Evolutionary conservation across 2,329 filamentous ascomycete species (phyloP).

Genomic region (Claviceps capensis): DNA sequence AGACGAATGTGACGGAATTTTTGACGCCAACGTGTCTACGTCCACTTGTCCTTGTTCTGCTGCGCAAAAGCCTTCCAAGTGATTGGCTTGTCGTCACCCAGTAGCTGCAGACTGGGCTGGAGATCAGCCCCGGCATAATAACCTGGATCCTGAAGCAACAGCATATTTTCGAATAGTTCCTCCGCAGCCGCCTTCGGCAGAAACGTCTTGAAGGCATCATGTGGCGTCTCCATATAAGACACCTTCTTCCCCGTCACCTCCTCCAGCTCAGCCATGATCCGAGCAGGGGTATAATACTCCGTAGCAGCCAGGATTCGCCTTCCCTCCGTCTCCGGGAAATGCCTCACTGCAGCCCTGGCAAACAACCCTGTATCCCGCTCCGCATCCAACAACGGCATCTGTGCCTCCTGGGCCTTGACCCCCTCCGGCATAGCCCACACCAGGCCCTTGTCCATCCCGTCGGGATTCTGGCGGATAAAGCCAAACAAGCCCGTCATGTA

Average conservation of each 20-base stretch:
- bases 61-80: conserved; percentile 25
- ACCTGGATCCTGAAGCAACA: conserved; percentile 26
- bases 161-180: conserved; percentile 29
- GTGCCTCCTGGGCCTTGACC: conserved; percentile 16
- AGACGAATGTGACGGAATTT: not conserved
- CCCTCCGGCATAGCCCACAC: conserved; percentile 14
- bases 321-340: conserved; percentile 18
- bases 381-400: conserved; percentile 25
- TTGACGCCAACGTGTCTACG: not conserved
- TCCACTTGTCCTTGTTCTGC: conserved; percentile 18
- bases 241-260: conserved; percentile 21
- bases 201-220: conserved; percentile 22
- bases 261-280: conserved; percentile 21
- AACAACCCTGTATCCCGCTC: conserved; percentile 26
- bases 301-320: conserved; percentile 23
- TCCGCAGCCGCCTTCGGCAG: conserved; percentile 15
- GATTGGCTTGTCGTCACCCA: conserved; percentile 22
- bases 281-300: conserved; percentile 21
- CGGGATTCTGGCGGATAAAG: conserved; percentile 13
- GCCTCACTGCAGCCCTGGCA: conserved; percentile 20
- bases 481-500: conserved; percentile 39
- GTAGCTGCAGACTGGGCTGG: conserved; percentile 16
- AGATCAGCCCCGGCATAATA: conserved; percentile 25
- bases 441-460: conserved; percentile 15
- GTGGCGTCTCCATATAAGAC: conserved; percentile 15